These are phyloP conservation scores for Viola odorata DNA, from an alignment of 345 rosid species.

Conservation along the genomic window DNA sequence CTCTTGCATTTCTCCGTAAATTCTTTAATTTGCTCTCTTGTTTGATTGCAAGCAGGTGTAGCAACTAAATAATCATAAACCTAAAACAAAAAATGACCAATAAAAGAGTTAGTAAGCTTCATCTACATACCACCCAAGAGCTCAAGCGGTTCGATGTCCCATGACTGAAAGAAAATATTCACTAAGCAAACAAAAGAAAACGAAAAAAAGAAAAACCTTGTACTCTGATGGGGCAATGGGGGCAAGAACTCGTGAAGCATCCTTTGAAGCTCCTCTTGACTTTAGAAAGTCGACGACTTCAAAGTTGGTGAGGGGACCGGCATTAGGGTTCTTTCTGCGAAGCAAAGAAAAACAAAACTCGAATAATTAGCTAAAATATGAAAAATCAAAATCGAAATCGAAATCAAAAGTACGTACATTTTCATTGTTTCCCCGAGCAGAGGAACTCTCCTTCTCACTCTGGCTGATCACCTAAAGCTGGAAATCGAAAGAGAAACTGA, in stretches of 20 bases:
- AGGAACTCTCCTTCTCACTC: too few relatives aligned
- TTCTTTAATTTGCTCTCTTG: constrained; percentile 44
- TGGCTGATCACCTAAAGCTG: too few relatives aligned
- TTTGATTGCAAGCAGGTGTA: constrained; percentile 52
- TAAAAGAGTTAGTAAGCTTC: not conserved
- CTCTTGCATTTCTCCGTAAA: constrained; percentile 49
- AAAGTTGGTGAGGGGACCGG: constrained; percentile 66
- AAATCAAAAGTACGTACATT: constrained; percentile 7
- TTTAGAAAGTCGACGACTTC: constrained; percentile 62
- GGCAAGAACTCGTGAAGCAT: constrained; percentile 54
- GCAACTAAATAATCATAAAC: constrained; percentile 66
- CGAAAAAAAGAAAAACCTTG: constrained; percentile 33
- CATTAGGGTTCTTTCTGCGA: constrained; percentile 62
- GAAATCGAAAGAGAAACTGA: too few relatives aligned
- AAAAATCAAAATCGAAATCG: too few relatives aligned
- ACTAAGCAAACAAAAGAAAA: not conserved
- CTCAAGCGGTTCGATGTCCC: too few relatives aligned
- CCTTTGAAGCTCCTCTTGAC: constrained; percentile 73
- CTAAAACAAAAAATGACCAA: constrained; percentile 22
- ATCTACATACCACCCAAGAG: not conserved
- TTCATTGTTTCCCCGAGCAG: too few relatives aligned
- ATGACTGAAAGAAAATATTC: not conserved
- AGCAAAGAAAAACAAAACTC: not conserved
- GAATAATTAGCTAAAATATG: not conserved
- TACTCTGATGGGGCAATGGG: constrained; percentile 59